Evolutionary conservation across 495 filamentous ascomycete genomes (phyloP).

Genomic region (Aspergillus diversus): DNA sequence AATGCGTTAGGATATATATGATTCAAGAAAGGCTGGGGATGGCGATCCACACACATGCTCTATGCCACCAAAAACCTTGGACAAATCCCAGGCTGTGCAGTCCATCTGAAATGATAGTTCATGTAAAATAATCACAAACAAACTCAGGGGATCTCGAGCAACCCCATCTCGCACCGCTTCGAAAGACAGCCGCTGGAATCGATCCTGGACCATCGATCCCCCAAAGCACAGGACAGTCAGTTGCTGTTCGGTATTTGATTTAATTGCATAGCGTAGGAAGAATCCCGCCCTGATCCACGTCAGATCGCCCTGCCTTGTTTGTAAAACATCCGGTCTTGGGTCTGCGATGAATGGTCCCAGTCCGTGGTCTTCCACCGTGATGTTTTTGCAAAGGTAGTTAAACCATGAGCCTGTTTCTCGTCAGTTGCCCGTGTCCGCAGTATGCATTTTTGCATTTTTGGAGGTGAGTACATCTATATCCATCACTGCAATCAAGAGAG

Average conservation of each 20-base stretch:
- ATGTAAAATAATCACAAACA: slow-evolving; percentile 1
- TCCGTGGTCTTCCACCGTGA: neutral
- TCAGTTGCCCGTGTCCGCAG: neutral
- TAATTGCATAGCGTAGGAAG: neutral
- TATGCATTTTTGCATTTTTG: no score
- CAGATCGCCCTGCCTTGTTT: neutral
- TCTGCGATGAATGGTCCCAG: neutral
- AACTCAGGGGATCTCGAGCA: neutral
- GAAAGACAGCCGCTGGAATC: neutral
- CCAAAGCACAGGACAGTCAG: slow-evolving; percentile 1
- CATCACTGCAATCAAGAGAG: neutral
- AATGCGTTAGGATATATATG: neutral
- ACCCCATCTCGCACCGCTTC: neutral
- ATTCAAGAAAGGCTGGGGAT: neutral
- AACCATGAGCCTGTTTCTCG: neutral
- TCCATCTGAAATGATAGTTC: slow-evolving; percentile 4
- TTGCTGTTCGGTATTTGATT: neutral
- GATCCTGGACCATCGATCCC: neutral
- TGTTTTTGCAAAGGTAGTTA: slow-evolving; percentile 12
- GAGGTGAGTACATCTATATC: slow-evolving; percentile 1
- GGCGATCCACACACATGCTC: neutral
- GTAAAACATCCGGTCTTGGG: neutral
- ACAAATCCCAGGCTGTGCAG: slow-evolving; percentile 1
- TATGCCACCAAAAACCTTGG: neutral
- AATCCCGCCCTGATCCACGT: neutral